Evolutionary conservation across 371 early-diverging fungal species (phyloP), one percentile per base, ranked within the genome.

Genomic region (Dinochytrium kinnereticum): DNA sequence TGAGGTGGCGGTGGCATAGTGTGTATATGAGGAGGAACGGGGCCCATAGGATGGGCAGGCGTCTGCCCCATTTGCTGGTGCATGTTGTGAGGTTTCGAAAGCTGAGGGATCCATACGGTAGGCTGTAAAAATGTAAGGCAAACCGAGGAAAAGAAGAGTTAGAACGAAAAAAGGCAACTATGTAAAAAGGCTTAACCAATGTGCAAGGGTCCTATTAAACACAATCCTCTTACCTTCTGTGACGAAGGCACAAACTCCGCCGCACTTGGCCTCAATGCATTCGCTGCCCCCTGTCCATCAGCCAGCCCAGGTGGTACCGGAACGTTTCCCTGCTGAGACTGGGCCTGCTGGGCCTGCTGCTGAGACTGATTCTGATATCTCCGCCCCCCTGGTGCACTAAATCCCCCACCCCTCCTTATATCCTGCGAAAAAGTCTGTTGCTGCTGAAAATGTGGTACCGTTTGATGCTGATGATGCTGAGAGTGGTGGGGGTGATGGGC

Each of bases 241-340:
- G n/a, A n/a, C n/a, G 68, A 68, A 7, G 68, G 68, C 13, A 68
- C 39, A 51, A 68, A 68, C 33, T 68, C 68, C 5, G 68, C 68
- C 2, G 68, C 68, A 36, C 37, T 68, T 5, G 53, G 33, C 10
- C 68, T 39, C 49, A 68, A 44, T 5, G 44, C 36, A 37, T 36
- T 36, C 3, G 61, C 19, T 5, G 61, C 61, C 30, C 26, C 37
- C 34, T 28, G 38, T 17, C 38, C n/a, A 19, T 34, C 66, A 3
- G 66, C 7, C 2, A 44, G 66, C 2, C 44, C 44, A 7, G 66
- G 44, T 19, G 44, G 44, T 15, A 28, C n/a, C n/a, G n/a, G n/a
- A n/a, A n/a, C n/a, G n/a, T n/a, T n/a, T n/a, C n/a, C n/a, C n/a
- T n/a, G n/a, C n/a, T n/a, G n/a, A n/a, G n/a, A n/a, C n/a, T n/a